These are phyloP conservation scores for Blastocladiella britannica DNA, from an alignment of 192 early-diverging fungal species.

Conservation along the genomic window DNA sequence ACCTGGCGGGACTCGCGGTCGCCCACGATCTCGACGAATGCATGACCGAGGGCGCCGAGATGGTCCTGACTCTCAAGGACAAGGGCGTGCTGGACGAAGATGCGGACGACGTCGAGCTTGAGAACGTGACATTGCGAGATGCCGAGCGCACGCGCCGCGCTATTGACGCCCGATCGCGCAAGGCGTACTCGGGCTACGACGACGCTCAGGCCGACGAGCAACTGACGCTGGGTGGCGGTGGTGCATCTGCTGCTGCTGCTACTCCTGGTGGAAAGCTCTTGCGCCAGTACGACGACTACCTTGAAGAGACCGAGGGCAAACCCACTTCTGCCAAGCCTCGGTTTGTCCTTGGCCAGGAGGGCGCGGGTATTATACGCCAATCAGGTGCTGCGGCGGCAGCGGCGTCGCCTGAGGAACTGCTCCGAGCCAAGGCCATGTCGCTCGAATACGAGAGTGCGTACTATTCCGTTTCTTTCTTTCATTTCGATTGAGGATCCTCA, in stretches of 20 bases:
- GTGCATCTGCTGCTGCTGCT: too few relatives aligned
- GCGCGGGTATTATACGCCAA: too few relatives aligned
- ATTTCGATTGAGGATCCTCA: too few relatives aligned
- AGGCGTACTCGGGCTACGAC: constrained; percentile 48
- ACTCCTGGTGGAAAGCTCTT: too few relatives aligned
- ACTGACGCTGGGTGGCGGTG: too few relatives aligned
- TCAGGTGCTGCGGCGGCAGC: too few relatives aligned
- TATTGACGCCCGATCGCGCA: constrained; percentile 47
- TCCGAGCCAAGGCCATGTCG: not conserved
- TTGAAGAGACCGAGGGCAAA: too few relatives aligned
- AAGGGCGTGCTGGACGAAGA: constrained; percentile 35
- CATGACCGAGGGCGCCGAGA: constrained; percentile 46
- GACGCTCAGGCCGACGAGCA: too few relatives aligned
- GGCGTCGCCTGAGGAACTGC: not conserved
- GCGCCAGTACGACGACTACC: too few relatives aligned
- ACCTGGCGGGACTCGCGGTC: constrained; percentile 54
- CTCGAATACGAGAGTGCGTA: not conserved
- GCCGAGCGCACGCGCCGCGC: constrained; percentile 44
- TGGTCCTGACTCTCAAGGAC: constrained; percentile 75
- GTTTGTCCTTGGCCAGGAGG: too few relatives aligned
- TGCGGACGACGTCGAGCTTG: constrained; percentile 52
- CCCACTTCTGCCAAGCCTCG: too few relatives aligned
- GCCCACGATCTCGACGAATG: constrained; percentile 44
- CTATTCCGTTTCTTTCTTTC: too few relatives aligned
- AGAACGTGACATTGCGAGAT: constrained; percentile 46